Evolutionary conservation across 1,139 yeast genomes (phyloP).

Genomic region (Hansenula sp.): DNA sequence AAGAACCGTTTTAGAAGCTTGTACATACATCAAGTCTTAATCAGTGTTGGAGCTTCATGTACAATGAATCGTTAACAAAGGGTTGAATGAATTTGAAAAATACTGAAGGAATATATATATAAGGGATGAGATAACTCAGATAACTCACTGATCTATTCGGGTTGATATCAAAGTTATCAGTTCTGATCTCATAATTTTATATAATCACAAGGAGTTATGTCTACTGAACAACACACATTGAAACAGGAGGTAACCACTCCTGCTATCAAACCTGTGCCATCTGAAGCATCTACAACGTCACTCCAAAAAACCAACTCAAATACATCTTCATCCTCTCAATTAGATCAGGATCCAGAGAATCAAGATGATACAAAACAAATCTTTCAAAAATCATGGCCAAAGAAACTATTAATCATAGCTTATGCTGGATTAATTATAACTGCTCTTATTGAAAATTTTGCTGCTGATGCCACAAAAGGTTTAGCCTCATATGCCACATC

Average conservation of each 20-base stretch:
- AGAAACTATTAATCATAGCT: slow-evolving; percentile 20
- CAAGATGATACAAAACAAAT: not conserved
- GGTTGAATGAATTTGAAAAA: too few species aligned
- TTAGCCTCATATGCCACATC: slow-evolving; percentile 34
- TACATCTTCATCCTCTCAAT: not conserved
- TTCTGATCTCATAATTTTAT: too few species aligned
- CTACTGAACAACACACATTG: not conserved
- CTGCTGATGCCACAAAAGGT: slow-evolving; percentile 22
- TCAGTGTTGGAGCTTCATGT: too few species aligned
- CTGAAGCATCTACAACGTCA: not conserved
- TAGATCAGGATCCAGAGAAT: not conserved
- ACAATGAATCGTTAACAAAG: too few species aligned
- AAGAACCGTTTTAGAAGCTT: too few species aligned
- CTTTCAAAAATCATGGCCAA: slow-evolving; percentile 13
- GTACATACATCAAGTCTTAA: too few species aligned
- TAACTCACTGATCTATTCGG: too few species aligned
- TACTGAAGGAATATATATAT: too few species aligned
- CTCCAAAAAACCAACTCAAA: not conserved
- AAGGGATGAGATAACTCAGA: too few species aligned
- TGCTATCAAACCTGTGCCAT: not conserved
- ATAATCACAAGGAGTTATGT: not conserved
- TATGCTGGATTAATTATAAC: slow-evolving; percentile 24
- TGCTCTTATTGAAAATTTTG: slow-evolving; percentile 26
- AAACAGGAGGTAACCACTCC: not conserved
- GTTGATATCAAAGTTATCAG: too few species aligned